phyloP scores from a whole-genome alignment of 331 rosid genomes.

The Saraca asoca region DNA sequence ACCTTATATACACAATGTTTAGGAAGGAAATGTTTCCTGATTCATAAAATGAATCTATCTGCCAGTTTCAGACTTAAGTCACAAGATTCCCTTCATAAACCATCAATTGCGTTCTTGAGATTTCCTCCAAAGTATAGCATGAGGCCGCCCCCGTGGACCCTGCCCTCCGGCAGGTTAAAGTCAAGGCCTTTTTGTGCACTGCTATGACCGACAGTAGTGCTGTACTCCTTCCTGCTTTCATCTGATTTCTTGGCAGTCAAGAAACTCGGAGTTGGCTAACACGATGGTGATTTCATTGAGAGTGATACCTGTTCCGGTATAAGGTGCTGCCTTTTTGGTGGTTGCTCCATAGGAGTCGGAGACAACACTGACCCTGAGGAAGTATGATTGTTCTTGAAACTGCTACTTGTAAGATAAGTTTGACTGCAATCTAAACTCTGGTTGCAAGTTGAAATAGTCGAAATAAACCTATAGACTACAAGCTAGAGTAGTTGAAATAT shows the following conservation, averaged over 20 bases:
- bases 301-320: conserved; percentile 82
- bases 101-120: conserved; percentile 65
- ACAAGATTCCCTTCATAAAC: conserved; percentile 43
- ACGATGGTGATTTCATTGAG: conserved; percentile 69
- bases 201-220: conserved; percentile 33
- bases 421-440: no score
- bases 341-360: conserved; percentile 63
- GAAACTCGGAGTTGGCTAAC: conserved; percentile 47
- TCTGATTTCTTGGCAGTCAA: conserved; percentile 51
- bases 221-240: conserved; percentile 46
- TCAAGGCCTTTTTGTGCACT: conserved; percentile 42
- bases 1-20: conserved; percentile 54
- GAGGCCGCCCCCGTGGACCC: conserved; percentile 97
- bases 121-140: conserved; percentile 85
- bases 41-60: conserved; percentile 41
- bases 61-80: conserved; percentile 22
- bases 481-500: no score
- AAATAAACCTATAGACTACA: no score
- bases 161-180: conserved; percentile 78
- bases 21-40: conserved; percentile 31
- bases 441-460: no score
- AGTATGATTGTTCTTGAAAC: conserved; percentile 65
- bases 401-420: no score
- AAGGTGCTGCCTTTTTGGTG: conserved; percentile 49
- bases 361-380: conserved; percentile 63